Percentiles rank a stretch among this genome's conserved stretches.
Conservation (phyloP, 345 rosid species). For the Eutrema yunnanense region DNA sequence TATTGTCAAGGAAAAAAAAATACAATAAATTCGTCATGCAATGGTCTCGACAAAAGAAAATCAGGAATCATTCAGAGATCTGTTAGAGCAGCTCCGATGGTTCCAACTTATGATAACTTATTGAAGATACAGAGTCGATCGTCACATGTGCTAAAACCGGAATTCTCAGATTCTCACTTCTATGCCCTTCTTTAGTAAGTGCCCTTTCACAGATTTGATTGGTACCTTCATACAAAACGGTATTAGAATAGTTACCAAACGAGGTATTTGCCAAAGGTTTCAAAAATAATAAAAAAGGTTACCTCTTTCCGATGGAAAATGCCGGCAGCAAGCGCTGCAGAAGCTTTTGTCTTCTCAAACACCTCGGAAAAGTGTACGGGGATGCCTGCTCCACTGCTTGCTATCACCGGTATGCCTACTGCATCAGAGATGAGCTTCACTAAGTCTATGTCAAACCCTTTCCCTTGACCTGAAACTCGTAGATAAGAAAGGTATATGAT, state of each 20-base stretch:
- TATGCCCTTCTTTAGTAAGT: slow-evolving; percentile 53
- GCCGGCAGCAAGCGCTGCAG: slow-evolving; percentile 97
- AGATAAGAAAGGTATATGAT: background rate
- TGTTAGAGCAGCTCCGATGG: background rate
- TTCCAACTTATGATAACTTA: background rate
- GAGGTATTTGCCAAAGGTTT: background rate
- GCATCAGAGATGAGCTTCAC: slow-evolving; percentile 80
- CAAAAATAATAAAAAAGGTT: background rate
- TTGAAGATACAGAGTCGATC: background rate
- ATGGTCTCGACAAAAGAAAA: background rate
- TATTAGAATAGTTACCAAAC: background rate
- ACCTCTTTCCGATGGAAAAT: slow-evolving; percentile 98
- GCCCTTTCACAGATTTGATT: slow-evolving; percentile 66
- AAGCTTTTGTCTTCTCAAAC: slow-evolving; percentile 69
- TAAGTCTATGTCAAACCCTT: slow-evolving; percentile 79
- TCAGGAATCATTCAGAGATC: background rate
- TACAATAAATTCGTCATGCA: background rate
- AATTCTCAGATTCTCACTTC: slow-evolving; percentile 61
- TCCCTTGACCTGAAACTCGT: slow-evolving; percentile 78
- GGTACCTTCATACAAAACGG: slow-evolving; percentile 60
- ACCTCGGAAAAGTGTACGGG: slow-evolving; percentile 82
- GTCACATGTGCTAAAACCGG: background rate
- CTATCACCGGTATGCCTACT: slow-evolving; percentile 90
- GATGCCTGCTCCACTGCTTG: slow-evolving; percentile 95
- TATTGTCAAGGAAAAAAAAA: background rate